These are phyloP conservation scores for Pythium monospermum DNA, from an alignment of 352 stramenopile species.

Conservation along the genomic window DNA sequence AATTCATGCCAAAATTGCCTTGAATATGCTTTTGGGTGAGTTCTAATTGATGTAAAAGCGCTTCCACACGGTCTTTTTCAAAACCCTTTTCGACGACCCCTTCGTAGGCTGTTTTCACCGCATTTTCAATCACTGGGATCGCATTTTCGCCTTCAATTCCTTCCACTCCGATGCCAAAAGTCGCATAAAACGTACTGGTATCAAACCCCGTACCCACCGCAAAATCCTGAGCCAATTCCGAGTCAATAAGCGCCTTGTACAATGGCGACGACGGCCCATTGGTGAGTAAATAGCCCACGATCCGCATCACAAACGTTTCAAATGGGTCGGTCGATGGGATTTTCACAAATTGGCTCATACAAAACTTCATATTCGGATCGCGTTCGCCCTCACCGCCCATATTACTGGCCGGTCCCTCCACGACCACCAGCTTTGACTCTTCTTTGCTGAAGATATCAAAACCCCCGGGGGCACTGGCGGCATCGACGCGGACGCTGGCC, in stretches of 20 bases:
- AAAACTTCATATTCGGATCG: slow-evolving; percentile 79
- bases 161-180: slow-evolving; percentile 77
- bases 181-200: slow-evolving; percentile 69
- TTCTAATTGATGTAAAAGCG: slow-evolving; percentile 76
- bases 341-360: slow-evolving; percentile 63
- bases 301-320: slow-evolving; percentile 70
- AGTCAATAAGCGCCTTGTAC: slow-evolving; percentile 79
- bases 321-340: slow-evolving; percentile 69
- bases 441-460: slow-evolving; percentile 25
- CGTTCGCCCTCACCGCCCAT: slow-evolving; percentile 32
- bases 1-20: slow-evolving; percentile 73
- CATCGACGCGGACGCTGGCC: slow-evolving; percentile 40
- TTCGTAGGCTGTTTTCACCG: slow-evolving; percentile 43
- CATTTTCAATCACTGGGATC: slow-evolving; percentile 56
- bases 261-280: slow-evolving; percentile 76
- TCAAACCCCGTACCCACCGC: slow-evolving; percentile 74
- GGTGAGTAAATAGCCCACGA: slow-evolving; percentile 73
- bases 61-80: slow-evolving; percentile 63
- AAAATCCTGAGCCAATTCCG: slow-evolving; percentile 73
- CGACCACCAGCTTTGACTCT: slow-evolving; percentile 28
- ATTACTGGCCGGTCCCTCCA: slow-evolving; percentile 57
- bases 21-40: slow-evolving; percentile 82
- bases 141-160: slow-evolving; percentile 45
- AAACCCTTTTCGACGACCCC: slow-evolving; percentile 66
- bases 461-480: slow-evolving; percentile 26